Evolutionary conservation across 495 filamentous ascomycete genomes (phyloP), one percentile per base, ranked within the genome.

Genomic region (Penicilliopsis zonata): DNA sequence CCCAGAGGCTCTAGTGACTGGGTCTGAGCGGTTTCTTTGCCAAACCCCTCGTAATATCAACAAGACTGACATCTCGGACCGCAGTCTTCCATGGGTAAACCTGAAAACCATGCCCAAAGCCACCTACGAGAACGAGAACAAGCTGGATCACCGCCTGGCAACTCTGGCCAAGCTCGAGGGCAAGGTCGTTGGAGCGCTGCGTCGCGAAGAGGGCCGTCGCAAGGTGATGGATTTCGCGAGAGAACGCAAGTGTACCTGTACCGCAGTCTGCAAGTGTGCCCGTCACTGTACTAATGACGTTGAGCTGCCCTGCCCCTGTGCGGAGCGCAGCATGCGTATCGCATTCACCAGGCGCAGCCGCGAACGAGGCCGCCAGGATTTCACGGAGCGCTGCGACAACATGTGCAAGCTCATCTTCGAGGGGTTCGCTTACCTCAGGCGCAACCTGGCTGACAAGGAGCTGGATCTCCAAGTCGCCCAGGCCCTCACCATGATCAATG

Each of bases 161-260:
- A 38, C 51, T 4, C 23, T 56, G 17, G 57, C 53, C 14, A 47
- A 44, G 27, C 31, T 57, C 5, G 51, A 60, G 23, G 47, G 57
- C 9, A 50, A 38, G 21, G 35, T 33, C 9, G 23, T 65, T 18
- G 61, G 61, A 5, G 52, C 63, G 2, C 18, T 46, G n/a, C 53
- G 57, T 9, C 49, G 42, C n/a, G 40, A 46, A 6, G 41, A 55
- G 6, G 34, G 42, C 6, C 33, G 30, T 3, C 38, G 32, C 9
- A 28, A 28, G 2, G 34, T 53, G 13, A 33, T 55, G 13, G 22
- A 47, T 2, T 34, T 52, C 21, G 41, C 38, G 2, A 53, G 47
- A n/a, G 40, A 52, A 20, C 35, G 26, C 26, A 61, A 54, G 26
- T 65, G 61, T 26, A 47, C 59, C 18, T 65, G 61, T 40, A 25